Evolutionary conservation across 2,329 filamentous ascomycete species (phyloP).

Genomic region (Hirsutella thompsonii): DNA sequence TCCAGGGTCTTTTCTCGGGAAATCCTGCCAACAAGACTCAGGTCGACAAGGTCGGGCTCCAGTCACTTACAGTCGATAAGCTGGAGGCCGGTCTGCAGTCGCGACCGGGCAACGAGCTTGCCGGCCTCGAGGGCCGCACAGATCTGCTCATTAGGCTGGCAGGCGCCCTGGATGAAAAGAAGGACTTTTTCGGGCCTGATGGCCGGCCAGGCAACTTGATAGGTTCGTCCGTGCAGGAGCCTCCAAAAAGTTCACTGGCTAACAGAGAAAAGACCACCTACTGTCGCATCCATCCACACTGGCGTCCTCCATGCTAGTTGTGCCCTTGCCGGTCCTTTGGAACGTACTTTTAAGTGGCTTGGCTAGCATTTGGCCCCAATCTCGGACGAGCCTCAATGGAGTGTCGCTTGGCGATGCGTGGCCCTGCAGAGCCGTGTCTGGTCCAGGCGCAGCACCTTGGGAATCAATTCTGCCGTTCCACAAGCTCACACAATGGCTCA

Average conservation of each 20-base stretch:
- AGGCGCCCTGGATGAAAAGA: conserved; percentile 60
- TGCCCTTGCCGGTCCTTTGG: conserved; percentile 82
- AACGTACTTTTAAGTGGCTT: conserved; percentile 79
- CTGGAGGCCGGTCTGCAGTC: conserved; percentile 80
- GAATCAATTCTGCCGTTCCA: conserved; percentile 82
- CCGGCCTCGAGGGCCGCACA: conserved; percentile 74
- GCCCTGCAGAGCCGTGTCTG: conserved; percentile 75
- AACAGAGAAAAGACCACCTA: conserved; percentile 62
- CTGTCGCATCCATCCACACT: conserved; percentile 82
- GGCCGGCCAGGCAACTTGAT: conserved; percentile 89
- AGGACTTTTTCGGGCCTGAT: conserved; percentile 72
- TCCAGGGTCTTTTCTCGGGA: conserved; percentile 70
- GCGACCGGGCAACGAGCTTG: conserved; percentile 64
- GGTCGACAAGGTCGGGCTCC: conserved; percentile 75
- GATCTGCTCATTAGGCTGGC: conserved; percentile 65
- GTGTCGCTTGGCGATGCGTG: conserved; percentile 86
- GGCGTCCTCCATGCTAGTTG: conserved; percentile 76
- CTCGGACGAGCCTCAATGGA: conserved; percentile 77
- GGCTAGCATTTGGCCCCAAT: conserved; percentile 75
- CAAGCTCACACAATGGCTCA: conserved; percentile 90
- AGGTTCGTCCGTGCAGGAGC: conserved; percentile 36
- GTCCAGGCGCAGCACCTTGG: conserved; percentile 42
- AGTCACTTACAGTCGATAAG: conserved; percentile 57
- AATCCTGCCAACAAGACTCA: conserved; percentile 70
- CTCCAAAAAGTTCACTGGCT: conserved; percentile 1